Conservation (phyloP, 257 asterid species). For the Solanum virginianum region DNA sequence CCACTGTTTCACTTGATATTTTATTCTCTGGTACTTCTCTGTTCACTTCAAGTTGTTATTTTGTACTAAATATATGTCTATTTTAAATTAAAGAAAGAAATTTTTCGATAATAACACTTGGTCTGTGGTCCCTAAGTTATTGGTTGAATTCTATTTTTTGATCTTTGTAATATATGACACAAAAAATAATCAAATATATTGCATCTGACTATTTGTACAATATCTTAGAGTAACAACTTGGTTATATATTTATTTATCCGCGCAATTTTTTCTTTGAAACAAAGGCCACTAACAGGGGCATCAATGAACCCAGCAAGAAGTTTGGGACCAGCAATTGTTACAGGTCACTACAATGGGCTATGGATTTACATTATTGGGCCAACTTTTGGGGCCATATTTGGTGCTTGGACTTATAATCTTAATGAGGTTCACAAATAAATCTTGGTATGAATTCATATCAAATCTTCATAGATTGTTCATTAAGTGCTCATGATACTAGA, state of each 20-base stretch:
- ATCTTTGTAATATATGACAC: too few relatives aligned
- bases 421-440: conserved; percentile 1
- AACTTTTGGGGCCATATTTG: conserved; percentile 13
- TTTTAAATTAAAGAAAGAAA: neutral
- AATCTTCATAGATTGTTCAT: neutral
- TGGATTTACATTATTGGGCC: conserved; percentile 30
- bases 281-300: conserved; percentile 29
- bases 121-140: too few relatives aligned
- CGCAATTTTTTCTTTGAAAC: neutral
- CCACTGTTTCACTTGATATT: conserved; percentile 6
- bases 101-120: too few relatives aligned
- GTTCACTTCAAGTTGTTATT: neutral
- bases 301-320: conserved; percentile 37
- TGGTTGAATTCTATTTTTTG: too few relatives aligned
- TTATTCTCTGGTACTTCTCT: conserved; percentile 15
- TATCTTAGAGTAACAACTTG: neutral
- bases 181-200: too few relatives aligned
- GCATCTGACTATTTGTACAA: neutral
- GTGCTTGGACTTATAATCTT: conserved; percentile 18
- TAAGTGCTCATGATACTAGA: neutral
- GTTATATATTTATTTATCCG: too few relatives aligned
- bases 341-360: conserved; percentile 7
- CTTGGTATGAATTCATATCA: neutral
- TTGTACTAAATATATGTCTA: neutral
- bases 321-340: conserved; percentile 29